Evolutionary conservation across 2,329 filamentous ascomycete genomes (phyloP).

Genomic region (Talaromyces sp.): DNA sequence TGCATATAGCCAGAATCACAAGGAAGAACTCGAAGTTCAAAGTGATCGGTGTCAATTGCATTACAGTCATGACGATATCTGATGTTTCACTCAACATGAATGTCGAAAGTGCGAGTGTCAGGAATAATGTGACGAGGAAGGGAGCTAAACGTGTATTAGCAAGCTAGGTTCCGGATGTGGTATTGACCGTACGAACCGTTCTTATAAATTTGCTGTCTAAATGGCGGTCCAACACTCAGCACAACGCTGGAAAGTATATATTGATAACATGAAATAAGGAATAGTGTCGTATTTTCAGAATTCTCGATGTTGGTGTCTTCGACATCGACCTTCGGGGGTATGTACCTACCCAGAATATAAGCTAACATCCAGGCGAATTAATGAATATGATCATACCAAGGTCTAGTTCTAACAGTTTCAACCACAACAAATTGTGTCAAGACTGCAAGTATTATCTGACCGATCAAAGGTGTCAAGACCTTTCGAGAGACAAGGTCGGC

Average conservation of each 20-base stretch:
- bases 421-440: slow-evolving; percentile 72
- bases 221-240: slow-evolving; percentile 85
- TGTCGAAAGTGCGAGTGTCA: slow-evolving; percentile 63
- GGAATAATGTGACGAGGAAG: slow-evolving; percentile 72
- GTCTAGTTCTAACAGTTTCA: slow-evolving; percentile 69
- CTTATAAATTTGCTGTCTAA: slow-evolving; percentile 71
- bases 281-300: slow-evolving; percentile 88
- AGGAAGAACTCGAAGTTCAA: slow-evolving; percentile 70
- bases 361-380: slow-evolving; percentile 19
- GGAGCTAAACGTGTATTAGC: slow-evolving; percentile 58
- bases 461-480: slow-evolving; percentile 81
- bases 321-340: slow-evolving; percentile 71
- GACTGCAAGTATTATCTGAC: slow-evolving; percentile 81
- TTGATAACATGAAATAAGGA: slow-evolving; percentile 87
- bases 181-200: slow-evolving; percentile 62
- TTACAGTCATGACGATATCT: slow-evolving; percentile 65
- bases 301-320: slow-evolving; percentile 84
- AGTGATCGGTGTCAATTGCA: slow-evolving; percentile 81
- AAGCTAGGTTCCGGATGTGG: slow-evolving; percentile 9
- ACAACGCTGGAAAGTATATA: slow-evolving; percentile 90
- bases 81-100: slow-evolving; percentile 81
- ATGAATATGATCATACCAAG: slow-evolving; percentile 58
- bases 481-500: slow-evolving; percentile 90
- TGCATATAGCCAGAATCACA: slow-evolving; percentile 64
- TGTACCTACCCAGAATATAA: slow-evolving; percentile 56